Evolutionary conservation across 306 rosid species (phyloP), one percentile per base, ranked within the genome.

Genomic region (Cucumis cinereus): DNA sequence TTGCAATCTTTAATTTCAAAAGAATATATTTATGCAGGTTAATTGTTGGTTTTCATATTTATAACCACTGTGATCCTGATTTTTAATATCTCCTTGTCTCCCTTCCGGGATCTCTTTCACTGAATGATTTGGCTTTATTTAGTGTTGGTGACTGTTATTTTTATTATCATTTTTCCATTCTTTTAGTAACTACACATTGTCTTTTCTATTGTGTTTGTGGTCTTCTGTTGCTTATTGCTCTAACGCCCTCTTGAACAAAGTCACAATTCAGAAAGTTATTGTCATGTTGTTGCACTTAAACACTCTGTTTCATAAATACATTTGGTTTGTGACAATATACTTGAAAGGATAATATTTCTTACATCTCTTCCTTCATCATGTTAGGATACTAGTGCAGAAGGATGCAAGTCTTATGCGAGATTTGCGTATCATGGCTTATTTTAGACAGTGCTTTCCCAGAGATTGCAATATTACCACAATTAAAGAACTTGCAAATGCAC

Each of bases 401-500:
- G 93, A 94, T 82, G 88, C 98, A 20, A 78, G 75, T 73, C 87
- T 83, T 19, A 72, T 91, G 82, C 87, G 92, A 55, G 97, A 94
- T 85, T 58, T 85, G 55, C 82, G 93, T 54, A 82, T 94, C 80
- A 86, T 89, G 90, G 94, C 90, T 77, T 94, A 90, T 88, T 94
- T 94, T 83, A 90, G 89, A 77, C 97, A 87, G 86, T 91, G 96
- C 85, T 84, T 94, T 84, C 83, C 88, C 17, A 82, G 83, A 49
- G 83, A 85, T 82, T 40, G 70, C 69, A 81, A 85, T 85, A 89
- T 91, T 86, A 83, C 87, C 81, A 89, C 93, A 0, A 86, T 91
- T 80, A 94, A 90, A 81, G 91, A 90, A 77, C 96, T 91, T 77
- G 98, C 98, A 28, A 86, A 80, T 82, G 90, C 95, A 70, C 81